phyloP scores from a whole-genome alignment of 73 alveolate genomes.

The Breviolum minutum region DNA sequence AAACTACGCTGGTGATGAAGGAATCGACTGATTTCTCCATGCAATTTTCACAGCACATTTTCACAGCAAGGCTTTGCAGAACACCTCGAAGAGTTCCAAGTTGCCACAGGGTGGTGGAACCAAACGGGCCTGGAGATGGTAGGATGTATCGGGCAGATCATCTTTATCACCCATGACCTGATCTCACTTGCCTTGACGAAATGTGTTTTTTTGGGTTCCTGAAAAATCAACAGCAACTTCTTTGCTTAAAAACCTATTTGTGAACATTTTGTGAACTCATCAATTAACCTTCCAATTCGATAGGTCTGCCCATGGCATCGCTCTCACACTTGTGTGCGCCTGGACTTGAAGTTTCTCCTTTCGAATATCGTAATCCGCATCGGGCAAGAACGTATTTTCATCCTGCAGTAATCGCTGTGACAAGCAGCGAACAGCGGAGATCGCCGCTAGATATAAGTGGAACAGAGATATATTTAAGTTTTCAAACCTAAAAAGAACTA shows the following conservation, averaged over 20 bases:
- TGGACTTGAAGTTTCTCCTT: background rate
- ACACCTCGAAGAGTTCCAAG: slow-evolving; percentile 84
- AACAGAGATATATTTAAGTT: background rate
- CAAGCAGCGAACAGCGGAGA: background rate
- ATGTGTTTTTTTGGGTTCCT: no score
- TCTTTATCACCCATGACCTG: no score
- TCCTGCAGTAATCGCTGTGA: background rate
- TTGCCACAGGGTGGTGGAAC: slow-evolving; percentile 75
- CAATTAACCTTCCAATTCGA: no score
- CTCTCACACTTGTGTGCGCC: background rate
- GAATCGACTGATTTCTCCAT: background rate
- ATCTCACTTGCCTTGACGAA: background rate
- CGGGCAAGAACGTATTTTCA: slow-evolving; percentile 63
- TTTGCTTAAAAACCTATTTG: background rate
- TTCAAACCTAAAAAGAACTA: background rate
- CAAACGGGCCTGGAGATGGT: slow-evolving; percentile 39
- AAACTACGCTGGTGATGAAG: background rate
- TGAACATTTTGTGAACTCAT: no score
- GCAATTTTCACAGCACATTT: background rate
- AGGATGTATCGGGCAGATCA: no score
- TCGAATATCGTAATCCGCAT: slow-evolving; percentile 74
- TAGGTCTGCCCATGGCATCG: background rate
- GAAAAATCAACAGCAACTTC: background rate
- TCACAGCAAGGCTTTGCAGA: background rate
- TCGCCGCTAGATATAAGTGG: background rate